These are phyloP conservation scores for Exophiala sideris DNA, from an alignment of 2,329 filamentous ascomycete species.

Conservation along the genomic window DNA sequence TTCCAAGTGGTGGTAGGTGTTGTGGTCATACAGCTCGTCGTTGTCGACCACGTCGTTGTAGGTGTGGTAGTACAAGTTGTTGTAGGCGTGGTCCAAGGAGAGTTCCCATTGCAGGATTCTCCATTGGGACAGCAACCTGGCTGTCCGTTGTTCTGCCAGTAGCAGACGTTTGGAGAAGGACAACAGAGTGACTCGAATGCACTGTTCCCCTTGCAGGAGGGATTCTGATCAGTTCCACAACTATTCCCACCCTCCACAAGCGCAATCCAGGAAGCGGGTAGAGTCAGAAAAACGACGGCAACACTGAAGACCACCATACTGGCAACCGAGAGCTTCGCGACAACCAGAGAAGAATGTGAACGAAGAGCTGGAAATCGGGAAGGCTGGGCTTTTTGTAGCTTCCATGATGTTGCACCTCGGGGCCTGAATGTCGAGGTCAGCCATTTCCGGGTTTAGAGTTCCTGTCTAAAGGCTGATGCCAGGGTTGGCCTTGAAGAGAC, in stretches of 20 bases:
- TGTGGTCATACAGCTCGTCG: conserved; percentile 8
- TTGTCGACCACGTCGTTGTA: not conserved
- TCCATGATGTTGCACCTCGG: not conserved
- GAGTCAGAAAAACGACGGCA: conserved; percentile 2
- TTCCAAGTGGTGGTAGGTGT: conserved; percentile 3
- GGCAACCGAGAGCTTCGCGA: conserved; percentile 1
- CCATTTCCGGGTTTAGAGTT: not conserved
- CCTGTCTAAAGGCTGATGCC: conserved; percentile 10
- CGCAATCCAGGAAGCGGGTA: not conserved
- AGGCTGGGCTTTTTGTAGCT: conserved; percentile 24
- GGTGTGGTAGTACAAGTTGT: not conserved
- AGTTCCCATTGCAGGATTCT: conserved; percentile 24
- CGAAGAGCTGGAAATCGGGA: conserved; percentile 15
- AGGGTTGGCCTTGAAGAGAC: not conserved
- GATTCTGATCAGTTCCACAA: conserved; percentile 28
- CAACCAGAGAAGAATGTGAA: conserved; percentile 8
- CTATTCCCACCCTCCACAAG: conserved; percentile 1
- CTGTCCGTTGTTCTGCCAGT: conserved; percentile 29
- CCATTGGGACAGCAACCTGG: conserved; percentile 31
- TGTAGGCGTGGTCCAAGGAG: conserved; percentile 13
- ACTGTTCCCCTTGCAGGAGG: conserved; percentile 26
- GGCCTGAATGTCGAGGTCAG: not conserved
- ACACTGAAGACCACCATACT: conserved; percentile 4
- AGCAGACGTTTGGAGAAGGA: conserved; percentile 28
- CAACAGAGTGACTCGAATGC: conserved; percentile 28